Evolutionary conservation across 2,329 filamentous ascomycete genomes (phyloP).

Genomic region (Claviceps monticola): DNA sequence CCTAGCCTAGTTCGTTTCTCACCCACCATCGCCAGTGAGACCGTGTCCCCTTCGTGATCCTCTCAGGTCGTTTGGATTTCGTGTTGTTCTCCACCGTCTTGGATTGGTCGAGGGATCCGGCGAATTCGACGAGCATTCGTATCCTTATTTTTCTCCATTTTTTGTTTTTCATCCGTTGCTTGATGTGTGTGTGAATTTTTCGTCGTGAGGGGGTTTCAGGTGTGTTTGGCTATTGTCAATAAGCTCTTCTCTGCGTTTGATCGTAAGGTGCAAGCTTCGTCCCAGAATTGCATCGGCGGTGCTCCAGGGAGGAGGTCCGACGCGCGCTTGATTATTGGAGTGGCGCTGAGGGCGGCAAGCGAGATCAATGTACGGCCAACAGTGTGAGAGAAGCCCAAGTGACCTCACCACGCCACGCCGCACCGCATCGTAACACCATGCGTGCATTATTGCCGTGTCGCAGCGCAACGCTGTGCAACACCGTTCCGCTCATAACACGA

Average conservation of each 20-base stretch:
- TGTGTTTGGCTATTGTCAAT: no score
- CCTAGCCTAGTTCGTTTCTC: neutral
- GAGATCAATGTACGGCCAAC: no score
- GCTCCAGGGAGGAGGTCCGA: no score
- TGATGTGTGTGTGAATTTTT: no score
- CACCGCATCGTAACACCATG: neutral
- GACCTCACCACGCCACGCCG: neutral
- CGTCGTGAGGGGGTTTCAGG: no score
- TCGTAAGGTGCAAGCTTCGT: no score
- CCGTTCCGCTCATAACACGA: conserved; percentile 23
- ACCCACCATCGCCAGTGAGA: neutral
- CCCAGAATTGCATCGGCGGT: no score
- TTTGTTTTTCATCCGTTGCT: neutral
- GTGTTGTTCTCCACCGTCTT: neutral
- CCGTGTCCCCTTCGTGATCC: neutral
- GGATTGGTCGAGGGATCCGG: neutral
- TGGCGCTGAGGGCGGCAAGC: no score
- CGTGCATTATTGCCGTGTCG: neutral
- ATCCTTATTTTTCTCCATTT: neutral
- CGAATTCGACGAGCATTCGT: neutral
- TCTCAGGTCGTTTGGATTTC: neutral
- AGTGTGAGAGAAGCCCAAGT: neutral
- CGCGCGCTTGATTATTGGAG: no score
- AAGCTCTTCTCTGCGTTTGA: no score
- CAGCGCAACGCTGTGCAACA: neutral